A percentile compares a stretch with the other conserved stretches of the same genome.
Conservation (phyloP, 192 early-diverging fungal genomes). For the Rhizophagus prolifer region DNA sequence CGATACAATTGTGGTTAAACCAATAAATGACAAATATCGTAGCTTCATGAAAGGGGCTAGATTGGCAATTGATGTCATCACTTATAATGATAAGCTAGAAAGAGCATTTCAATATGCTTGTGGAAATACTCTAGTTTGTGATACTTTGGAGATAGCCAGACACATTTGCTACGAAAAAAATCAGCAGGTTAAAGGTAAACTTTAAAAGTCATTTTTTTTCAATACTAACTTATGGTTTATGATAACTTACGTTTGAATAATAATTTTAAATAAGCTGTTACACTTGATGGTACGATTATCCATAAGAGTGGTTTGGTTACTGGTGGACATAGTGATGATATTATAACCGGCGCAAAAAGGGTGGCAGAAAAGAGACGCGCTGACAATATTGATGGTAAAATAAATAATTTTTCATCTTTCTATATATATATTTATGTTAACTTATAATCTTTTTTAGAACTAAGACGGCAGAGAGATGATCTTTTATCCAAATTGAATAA, state of each 20-base stretch:
- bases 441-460: slow-evolving; percentile 20
- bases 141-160: slow-evolving; percentile 80
- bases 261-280: slow-evolving; percentile 59
- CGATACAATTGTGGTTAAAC: slow-evolving; percentile 71
- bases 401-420: neutral
- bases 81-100: slow-evolving; percentile 77
- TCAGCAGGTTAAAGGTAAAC: slow-evolving; percentile 77
- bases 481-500: slow-evolving; percentile 72
- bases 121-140: slow-evolving; percentile 90
- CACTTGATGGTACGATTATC: slow-evolving; percentile 91
- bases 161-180: slow-evolving; percentile 81
- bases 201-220: neutral
- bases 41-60: slow-evolving; percentile 77
- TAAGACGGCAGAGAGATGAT: slow-evolving; percentile 68
- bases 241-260: neutral
- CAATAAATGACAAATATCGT: slow-evolving; percentile 80
- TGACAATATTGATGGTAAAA: slow-evolving; percentile 63
- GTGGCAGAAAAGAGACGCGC: slow-evolving; percentile 82
- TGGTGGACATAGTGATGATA: slow-evolving; percentile 60
- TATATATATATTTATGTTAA: neutral
- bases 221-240: neutral
- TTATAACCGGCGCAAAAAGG: slow-evolving; percentile 49
- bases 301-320: slow-evolving; percentile 97
- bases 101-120: slow-evolving; percentile 87
- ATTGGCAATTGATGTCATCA: slow-evolving; percentile 91